Conservation (phyloP, 768 basidiomycete genomes). For the Lactifluus subvellereus region DNA sequence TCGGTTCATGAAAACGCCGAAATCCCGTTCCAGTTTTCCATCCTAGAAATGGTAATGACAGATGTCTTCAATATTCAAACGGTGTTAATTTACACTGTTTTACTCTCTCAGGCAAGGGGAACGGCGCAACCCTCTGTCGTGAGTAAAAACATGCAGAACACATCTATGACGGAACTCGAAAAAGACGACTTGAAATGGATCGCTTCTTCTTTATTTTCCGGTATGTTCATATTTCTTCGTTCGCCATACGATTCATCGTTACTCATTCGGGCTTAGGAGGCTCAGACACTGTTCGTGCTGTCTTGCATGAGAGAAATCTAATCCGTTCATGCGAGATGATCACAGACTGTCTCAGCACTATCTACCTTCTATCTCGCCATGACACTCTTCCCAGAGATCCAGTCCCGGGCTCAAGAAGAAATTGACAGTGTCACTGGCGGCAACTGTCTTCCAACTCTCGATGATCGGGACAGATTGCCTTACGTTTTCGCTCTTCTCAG, state of each 20-base stretch:
- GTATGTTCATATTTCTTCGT: constrained; percentile 2
- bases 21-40: background rate
- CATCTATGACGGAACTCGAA: constrained; percentile 2
- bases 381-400: constrained; percentile 27
- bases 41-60: constrained; percentile 7
- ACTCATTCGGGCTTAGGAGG: constrained; percentile 10
- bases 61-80: background rate
- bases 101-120: constrained; percentile 18
- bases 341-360: constrained; percentile 25
- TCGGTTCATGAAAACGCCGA: background rate
- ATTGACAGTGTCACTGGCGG: constrained; percentile 26
- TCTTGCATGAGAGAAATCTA: background rate
- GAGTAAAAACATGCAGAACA: constrained; percentile 12
- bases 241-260: background rate
- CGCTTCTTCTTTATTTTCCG: constrained; percentile 24
- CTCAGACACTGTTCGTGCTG: constrained; percentile 18
- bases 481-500: constrained; percentile 27
- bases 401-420: constrained; percentile 28
- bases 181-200: constrained; percentile 25
- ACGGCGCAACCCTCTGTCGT: constrained; percentile 23
- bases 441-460: constrained; percentile 20
- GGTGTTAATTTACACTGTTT: background rate
- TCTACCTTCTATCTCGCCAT: constrained; percentile 27
- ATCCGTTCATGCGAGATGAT: background rate
- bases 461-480: constrained; percentile 25